Evolutionary conservation across 2,329 filamentous ascomycete species (phyloP).

Genomic region (Curvularia spicifera): DNA sequence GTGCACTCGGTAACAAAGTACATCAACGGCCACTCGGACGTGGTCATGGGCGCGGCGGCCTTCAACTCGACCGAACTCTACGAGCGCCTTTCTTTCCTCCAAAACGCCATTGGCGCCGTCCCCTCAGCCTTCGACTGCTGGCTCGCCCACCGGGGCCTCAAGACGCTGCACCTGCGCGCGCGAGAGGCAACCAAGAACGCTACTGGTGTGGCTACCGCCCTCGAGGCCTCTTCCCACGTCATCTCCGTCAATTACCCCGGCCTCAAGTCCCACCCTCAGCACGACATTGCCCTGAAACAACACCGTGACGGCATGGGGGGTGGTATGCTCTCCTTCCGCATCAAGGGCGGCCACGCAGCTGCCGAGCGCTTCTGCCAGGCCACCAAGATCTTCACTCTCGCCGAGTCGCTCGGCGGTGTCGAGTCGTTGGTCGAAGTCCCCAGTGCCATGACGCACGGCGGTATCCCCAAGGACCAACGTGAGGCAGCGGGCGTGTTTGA

Average conservation of each 20-base stretch:
- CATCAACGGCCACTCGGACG: constrained; percentile 96
- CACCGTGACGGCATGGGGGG: constrained; percentile 94
- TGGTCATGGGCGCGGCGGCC: constrained; percentile 95
- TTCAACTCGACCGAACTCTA: constrained; percentile 87
- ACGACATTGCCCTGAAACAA: constrained; percentile 83
- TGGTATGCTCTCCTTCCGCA: constrained; percentile 96
- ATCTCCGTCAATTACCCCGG: constrained; percentile 95
- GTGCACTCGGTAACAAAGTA: constrained; percentile 98
- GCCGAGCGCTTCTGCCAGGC: constrained; percentile 91
- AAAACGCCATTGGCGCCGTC: constrained; percentile 96
- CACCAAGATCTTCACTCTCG: constrained; percentile 89
- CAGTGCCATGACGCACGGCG: constrained; percentile 94
- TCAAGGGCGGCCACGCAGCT: constrained; percentile 82
- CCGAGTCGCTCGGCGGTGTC: constrained; percentile 89
- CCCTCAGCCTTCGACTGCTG: constrained; percentile 96
- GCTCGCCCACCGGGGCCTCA: constrained; percentile 95
- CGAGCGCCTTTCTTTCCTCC: constrained; percentile 82
- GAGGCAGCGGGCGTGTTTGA: constrained; percentile 95
- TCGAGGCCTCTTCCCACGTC: constrained; percentile 81
- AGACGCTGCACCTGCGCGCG: constrained; percentile 93
- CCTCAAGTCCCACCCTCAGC: constrained; percentile 83
- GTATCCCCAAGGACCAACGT: constrained; percentile 87
- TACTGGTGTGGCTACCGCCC: constrained; percentile 73
- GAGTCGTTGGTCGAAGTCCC: constrained; percentile 93
- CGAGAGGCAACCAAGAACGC: constrained; percentile 86